These are phyloP conservation scores for Drosera capensis DNA, from an alignment of 148 eudicot species.

Conservation along the genomic window DNA sequence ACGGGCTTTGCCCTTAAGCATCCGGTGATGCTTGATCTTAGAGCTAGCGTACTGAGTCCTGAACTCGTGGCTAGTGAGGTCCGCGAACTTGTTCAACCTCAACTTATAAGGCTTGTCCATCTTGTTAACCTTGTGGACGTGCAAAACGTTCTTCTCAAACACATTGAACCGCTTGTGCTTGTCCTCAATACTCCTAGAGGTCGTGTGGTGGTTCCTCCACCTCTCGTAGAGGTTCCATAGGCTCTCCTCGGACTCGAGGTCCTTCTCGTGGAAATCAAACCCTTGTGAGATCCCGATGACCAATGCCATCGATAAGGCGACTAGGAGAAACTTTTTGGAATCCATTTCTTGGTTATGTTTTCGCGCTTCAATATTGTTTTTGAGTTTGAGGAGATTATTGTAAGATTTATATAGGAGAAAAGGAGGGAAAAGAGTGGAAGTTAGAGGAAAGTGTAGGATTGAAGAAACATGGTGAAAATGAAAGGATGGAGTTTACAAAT, in stretches of 20 bases:
- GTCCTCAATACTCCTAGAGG: constrained; percentile 56
- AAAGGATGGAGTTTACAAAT: neutral
- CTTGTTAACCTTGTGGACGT: constrained; percentile 50
- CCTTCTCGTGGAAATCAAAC: constrained; percentile 56
- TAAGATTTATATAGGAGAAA: neutral
- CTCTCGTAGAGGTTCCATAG: constrained; percentile 81
- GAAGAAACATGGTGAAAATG: neutral
- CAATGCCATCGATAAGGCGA: constrained; percentile 31
- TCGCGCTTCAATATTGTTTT: neutral
- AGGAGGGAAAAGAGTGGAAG: neutral
- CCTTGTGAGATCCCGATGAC: constrained; percentile 26
- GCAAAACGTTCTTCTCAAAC: constrained; percentile 61
- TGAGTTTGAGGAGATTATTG: neutral
- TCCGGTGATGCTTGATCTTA: constrained; percentile 47
- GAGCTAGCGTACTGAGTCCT: constrained; percentile 42
- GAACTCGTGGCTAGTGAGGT: constrained; percentile 82
- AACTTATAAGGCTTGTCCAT: constrained; percentile 78
- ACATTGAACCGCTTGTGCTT: constrained; percentile 74
- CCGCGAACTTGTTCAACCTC: constrained; percentile 75
- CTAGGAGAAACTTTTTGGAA: constrained; percentile 28
- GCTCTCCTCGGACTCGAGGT: constrained; percentile 67
- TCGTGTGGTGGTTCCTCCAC: constrained; percentile 91
- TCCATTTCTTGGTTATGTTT: constrained; percentile 24
- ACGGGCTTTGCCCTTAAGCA: constrained; percentile 30
- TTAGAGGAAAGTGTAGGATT: neutral